phyloP scores from a whole-genome alignment of 129 eudicot species.

The Deinandra increscens region DNA sequence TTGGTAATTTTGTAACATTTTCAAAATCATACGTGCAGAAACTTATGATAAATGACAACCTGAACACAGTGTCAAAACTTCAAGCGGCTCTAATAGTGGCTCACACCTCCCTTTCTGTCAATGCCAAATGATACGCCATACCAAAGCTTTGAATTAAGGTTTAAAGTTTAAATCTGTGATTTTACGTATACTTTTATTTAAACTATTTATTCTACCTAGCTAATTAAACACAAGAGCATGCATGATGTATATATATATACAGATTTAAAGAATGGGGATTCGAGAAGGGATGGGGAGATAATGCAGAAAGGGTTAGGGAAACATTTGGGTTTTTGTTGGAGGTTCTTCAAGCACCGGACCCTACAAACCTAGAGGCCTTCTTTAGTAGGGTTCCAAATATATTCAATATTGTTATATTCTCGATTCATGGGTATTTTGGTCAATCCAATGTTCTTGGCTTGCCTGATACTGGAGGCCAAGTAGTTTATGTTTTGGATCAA shows the following conservation, averaged over 20 bases:
- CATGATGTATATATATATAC: slow-evolving; percentile 9
- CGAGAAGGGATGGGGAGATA: slow-evolving; percentile 98
- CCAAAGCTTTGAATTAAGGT: slow-evolving; percentile 78
- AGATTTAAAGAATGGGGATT: slow-evolving; percentile 99
- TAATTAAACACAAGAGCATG: no score
- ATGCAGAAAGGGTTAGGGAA: slow-evolving; percentile 68
- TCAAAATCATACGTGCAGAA: slow-evolving; percentile 52
- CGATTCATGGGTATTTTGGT: slow-evolving; percentile 95
- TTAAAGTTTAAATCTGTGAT: background rate
- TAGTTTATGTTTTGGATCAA: slow-evolving; percentile 97
- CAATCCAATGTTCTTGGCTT: slow-evolving; percentile 96
- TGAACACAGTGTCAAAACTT: slow-evolving; percentile 76
- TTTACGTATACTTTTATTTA: no score
- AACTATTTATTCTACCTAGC: no score
- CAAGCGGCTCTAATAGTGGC: slow-evolving; percentile 78
- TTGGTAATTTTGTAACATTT: slow-evolving; percentile 13
- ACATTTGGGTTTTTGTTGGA: slow-evolving; percentile 72
- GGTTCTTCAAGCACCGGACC: slow-evolving; percentile 94
- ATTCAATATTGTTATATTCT: slow-evolving; percentile 76
- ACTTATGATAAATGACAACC: slow-evolving; percentile 86
- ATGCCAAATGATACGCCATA: slow-evolving; percentile 66
- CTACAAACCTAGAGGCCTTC: slow-evolving; percentile 61
- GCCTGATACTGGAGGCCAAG: slow-evolving; percentile 99
- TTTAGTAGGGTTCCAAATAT: slow-evolving; percentile 77
- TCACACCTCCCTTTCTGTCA: slow-evolving; percentile 67